Evolutionary conservation across 2,329 filamentous ascomycete species (phyloP).

Genomic region (Pseudocercospora pini-densiflorae): DNA sequence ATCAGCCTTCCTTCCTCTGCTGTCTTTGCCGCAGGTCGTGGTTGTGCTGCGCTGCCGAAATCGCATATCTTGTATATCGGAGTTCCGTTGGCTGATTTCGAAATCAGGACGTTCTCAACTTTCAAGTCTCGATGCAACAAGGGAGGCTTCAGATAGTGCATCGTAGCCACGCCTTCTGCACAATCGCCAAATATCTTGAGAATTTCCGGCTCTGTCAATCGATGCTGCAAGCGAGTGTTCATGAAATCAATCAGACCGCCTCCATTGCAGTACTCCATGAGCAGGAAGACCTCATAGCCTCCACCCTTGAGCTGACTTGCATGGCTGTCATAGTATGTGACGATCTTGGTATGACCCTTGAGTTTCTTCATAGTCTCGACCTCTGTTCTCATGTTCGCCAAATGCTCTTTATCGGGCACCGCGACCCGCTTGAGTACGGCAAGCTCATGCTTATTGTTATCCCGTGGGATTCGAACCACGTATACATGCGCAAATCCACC

Average conservation of each 20-base stretch:
- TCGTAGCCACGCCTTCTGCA: slow-evolving; percentile 93
- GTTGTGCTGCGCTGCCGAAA: slow-evolving; percentile 89
- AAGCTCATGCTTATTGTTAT: slow-evolving; percentile 76
- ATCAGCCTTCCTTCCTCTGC: slow-evolving; percentile 88
- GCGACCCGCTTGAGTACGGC: slow-evolving; percentile 94
- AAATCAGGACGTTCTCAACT: slow-evolving; percentile 96
- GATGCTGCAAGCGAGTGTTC: slow-evolving; percentile 96
- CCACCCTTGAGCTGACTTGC: slow-evolving; percentile 90
- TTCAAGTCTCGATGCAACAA: slow-evolving; percentile 93
- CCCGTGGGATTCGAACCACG: slow-evolving; percentile 81
- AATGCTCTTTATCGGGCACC: slow-evolving; percentile 90
- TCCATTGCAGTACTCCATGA: slow-evolving; percentile 97
- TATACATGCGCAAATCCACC: slow-evolving; percentile 99
- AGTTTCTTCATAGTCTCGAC: slow-evolving; percentile 99
- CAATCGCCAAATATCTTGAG: slow-evolving; percentile 96
- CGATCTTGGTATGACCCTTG: slow-evolving; percentile 93
- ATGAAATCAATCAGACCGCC: slow-evolving; percentile 99
- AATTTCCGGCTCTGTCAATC: slow-evolving; percentile 96
- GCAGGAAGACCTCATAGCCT: slow-evolving; percentile 95
- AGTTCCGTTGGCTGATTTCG: slow-evolving; percentile 59
- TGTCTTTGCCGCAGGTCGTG: slow-evolving; percentile 81
- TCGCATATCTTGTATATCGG: slow-evolving; percentile 95
- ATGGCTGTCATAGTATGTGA: slow-evolving; percentile 98
- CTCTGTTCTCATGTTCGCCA: slow-evolving; percentile 96
- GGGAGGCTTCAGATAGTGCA: slow-evolving; percentile 97